A percentile compares a stretch with the other conserved stretches of the same genome.
Evolutionary conservation across 2,329 filamentous ascomycete genomes (phyloP).

Genomic region (Ceratocystis alfenasii): DNA sequence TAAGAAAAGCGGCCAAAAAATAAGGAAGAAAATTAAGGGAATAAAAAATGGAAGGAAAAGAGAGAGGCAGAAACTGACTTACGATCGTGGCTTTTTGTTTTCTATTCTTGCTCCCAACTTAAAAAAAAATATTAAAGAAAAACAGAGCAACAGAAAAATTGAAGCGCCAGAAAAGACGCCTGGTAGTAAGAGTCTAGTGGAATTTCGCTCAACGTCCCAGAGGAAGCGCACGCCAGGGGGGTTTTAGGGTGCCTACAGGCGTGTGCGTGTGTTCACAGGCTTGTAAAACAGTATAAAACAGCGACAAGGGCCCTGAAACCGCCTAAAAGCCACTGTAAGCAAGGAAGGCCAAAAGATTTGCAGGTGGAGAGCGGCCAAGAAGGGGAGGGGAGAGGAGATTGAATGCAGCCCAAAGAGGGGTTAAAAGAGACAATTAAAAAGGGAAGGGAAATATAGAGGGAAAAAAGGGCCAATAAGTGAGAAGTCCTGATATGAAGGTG

Average conservation of each 20-base stretch:
- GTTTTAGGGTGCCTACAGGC: no score
- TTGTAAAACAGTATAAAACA: neutral
- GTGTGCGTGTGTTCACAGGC: no score
- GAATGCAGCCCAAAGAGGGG: slow-evolving; percentile 15
- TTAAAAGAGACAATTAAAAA: slow-evolving; percentile 2
- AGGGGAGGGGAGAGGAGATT: neutral
- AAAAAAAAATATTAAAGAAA: neutral
- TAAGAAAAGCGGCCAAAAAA: neutral
- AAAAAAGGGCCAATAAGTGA: neutral
- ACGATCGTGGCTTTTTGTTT: slow-evolving; percentile 1
- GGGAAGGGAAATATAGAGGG: neutral
- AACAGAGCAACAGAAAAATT: neutral
- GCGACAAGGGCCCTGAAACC: slow-evolving; percentile 2
- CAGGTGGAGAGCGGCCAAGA: neutral
- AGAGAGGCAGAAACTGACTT: neutral
- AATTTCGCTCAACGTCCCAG: no score
- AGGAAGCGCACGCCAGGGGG: no score
- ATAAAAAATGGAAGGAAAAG: neutral
- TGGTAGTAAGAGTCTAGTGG: neutral
- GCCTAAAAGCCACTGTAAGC: slow-evolving; percentile 2
- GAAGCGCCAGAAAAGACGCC: neutral
- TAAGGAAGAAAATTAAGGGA: neutral
- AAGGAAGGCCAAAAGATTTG: neutral
- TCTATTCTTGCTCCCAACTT: neutral
- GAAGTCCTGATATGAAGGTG: no score